Evolutionary conservation across 2,329 filamentous ascomycete species (phyloP).

Genomic region (Rhytidhysteron rufulum): DNA sequence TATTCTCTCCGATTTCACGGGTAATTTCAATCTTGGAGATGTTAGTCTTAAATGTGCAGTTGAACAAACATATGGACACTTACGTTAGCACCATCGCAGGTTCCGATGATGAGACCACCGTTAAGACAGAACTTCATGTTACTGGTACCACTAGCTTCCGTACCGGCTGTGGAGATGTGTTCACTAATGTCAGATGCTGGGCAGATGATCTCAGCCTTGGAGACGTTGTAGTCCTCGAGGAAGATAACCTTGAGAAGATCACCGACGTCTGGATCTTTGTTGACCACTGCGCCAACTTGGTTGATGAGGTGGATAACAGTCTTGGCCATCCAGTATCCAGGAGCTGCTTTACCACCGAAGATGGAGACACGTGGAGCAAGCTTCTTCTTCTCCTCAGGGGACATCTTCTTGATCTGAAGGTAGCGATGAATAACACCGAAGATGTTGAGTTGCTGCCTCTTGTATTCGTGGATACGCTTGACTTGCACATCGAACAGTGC

Average conservation of each 20-base stretch:
- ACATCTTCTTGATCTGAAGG: constrained; percentile 81
- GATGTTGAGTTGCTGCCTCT: constrained; percentile 98
- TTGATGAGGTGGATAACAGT: constrained; percentile 97
- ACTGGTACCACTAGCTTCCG: constrained; percentile 81
- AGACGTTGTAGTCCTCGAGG: constrained; percentile 97
- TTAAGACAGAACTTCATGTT: constrained; percentile 99
- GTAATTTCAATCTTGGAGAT: constrained; percentile 80
- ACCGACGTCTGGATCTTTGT: constrained; percentile 86
- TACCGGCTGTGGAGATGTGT: constrained; percentile 97
- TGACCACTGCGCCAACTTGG: constrained; percentile 82
- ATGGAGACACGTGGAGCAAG: constrained; percentile 84
- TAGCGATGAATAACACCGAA: constrained; percentile 97
- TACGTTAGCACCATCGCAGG: constrained; percentile 95
- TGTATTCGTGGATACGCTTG: constrained; percentile 99
- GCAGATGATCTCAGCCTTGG: constrained; percentile 95
- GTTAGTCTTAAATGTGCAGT: constrained; percentile 1
- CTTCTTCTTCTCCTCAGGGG: constrained; percentile 79
- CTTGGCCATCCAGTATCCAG: constrained; percentile 99
- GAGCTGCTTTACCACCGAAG: constrained; percentile 96
- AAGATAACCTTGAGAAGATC: constrained; percentile 97
- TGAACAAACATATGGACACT: constrained; percentile 33
- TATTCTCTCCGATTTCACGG: constrained; percentile 90
- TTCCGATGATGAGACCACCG: constrained; percentile 94
- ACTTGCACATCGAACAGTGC: constrained; percentile 96
- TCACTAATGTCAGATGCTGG: constrained; percentile 96